Percentiles rank a stretch among this genome's conserved stretches.
Evolutionary conservation across 352 stramenopile species (phyloP).

Genomic region (Globisporangium megalacanthum): DNA sequence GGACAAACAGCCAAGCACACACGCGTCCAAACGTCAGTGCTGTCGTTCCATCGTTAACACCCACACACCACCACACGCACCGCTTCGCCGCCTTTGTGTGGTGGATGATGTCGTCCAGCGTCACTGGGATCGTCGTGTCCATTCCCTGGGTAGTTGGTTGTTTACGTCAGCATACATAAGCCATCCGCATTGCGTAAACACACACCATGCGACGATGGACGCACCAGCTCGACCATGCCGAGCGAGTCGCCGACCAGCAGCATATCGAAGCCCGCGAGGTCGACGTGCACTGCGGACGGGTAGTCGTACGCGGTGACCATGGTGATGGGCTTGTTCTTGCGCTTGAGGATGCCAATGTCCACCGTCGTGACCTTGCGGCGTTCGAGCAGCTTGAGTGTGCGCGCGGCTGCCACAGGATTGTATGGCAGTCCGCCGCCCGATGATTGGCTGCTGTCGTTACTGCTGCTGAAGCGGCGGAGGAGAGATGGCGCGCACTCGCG

Average conservation of each 20-base stretch:
- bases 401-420: constrained; percentile 44
- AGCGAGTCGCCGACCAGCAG: constrained; percentile 97
- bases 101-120: too few species aligned
- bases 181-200: too few species aligned
- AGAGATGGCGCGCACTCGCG: background rate
- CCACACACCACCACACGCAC: too few species aligned
- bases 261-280: constrained; percentile 97
- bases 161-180: too few species aligned
- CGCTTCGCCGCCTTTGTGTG: too few species aligned
- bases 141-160: too few species aligned
- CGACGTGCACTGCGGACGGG: constrained; percentile 94
- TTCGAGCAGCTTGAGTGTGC: constrained; percentile 81
- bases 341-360: constrained; percentile 86
- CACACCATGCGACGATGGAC: too few species aligned
- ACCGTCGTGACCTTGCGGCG: constrained; percentile 81
- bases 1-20: too few species aligned
- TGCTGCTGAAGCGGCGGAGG: constrained; percentile 9
- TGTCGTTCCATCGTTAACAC: too few species aligned
- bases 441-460: constrained; percentile 9
- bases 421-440: constrained; percentile 18
- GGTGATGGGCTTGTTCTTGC: constrained; percentile 96
- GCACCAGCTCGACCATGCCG: constrained; percentile 98
- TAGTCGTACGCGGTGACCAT: constrained; percentile 99
- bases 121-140: too few species aligned
- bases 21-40: too few species aligned